Percentiles rank a stretch among this genome's conserved stretches.
Conservation (phyloP, 176 grass and related monocot species). For the Paspalum vaginatum region DNA sequence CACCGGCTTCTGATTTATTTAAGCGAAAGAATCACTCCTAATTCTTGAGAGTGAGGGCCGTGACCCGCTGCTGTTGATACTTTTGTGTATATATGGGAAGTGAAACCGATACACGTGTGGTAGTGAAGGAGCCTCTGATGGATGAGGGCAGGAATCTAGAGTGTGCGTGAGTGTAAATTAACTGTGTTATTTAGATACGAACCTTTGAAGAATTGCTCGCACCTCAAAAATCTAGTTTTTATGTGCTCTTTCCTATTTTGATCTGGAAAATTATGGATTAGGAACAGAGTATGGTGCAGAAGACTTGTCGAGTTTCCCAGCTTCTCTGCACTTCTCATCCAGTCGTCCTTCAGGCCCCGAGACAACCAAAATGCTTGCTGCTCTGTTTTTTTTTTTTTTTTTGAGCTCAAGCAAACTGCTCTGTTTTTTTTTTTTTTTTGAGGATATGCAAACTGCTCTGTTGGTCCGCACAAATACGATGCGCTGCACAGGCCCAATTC, state of each 20-base stretch:
- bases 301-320: no score
- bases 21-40: conserved; percentile 26
- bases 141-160: conserved; percentile 16
- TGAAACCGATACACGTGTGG: conserved; percentile 29
- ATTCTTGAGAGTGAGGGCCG: conserved; percentile 32
- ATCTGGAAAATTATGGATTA: neutral
- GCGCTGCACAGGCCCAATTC: no score
- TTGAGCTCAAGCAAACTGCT: no score
- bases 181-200: conserved; percentile 23
- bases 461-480: no score
- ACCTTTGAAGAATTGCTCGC: neutral
- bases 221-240: neutral
- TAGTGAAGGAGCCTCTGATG: conserved; percentile 34
- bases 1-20: conserved; percentile 38
- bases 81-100: conserved; percentile 38
- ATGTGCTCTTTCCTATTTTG: neutral
- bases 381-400: no score
- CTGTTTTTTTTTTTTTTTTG: no score
- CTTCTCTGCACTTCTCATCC: no score
- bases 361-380: no score
- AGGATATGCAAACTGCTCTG: no score
- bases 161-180: conserved; percentile 48
- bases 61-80: conserved; percentile 34
- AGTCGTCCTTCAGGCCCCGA: no score
- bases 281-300: no score